Conservation (phyloP, 2,329 filamentous ascomycete genomes). For the Berkeleyomyces basicola region DNA sequence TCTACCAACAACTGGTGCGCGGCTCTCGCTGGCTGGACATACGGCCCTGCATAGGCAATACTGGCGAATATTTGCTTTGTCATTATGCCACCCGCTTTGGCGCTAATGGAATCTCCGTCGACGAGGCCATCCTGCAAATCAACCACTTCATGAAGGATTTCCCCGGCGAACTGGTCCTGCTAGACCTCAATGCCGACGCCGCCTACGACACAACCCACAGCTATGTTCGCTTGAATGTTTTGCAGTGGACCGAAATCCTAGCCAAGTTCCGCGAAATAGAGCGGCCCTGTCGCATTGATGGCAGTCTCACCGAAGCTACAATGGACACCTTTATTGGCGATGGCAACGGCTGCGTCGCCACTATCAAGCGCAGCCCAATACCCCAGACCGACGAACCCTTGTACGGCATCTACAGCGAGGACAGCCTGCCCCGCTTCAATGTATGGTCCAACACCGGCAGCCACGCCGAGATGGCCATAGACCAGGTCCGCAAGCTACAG, state of each 20-base stretch:
- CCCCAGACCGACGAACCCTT: slow-evolving; percentile 1
- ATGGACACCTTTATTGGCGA: slow-evolving; percentile 14
- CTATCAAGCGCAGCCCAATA: slow-evolving; percentile 4
- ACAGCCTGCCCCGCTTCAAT: slow-evolving; percentile 2
- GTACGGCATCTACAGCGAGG: slow-evolving; percentile 1
- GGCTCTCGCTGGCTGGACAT: slow-evolving; percentile 31
- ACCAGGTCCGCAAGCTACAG: slow-evolving; percentile 7
- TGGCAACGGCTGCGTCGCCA: slow-evolving; percentile 18
- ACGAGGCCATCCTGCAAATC: slow-evolving; percentile 25
- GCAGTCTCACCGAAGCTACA: slow-evolving; percentile 21
- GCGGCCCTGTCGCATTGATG: slow-evolving; percentile 6
- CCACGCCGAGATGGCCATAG: slow-evolving; percentile 4
- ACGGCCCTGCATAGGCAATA: slow-evolving; percentile 16
- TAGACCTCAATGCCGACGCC: slow-evolving; percentile 23
- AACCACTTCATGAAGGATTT: slow-evolving; percentile 27
- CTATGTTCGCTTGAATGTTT: slow-evolving; percentile 13
- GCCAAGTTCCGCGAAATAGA: slow-evolving; percentile 24
- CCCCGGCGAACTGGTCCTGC: slow-evolving; percentile 26
- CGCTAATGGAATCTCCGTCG: slow-evolving; percentile 17
- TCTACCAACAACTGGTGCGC: slow-evolving; percentile 26
- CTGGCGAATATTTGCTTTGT: slow-evolving; percentile 3
- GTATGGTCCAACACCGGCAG: slow-evolving; percentile 1
- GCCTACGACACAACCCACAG: slow-evolving; percentile 18
- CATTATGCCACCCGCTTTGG: slow-evolving; percentile 6
- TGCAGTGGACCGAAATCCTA: slow-evolving; percentile 23